Base-by-base conservation (phyloP, 768 basidiomycete genomes). In the Cyathus striatus region DNA sequence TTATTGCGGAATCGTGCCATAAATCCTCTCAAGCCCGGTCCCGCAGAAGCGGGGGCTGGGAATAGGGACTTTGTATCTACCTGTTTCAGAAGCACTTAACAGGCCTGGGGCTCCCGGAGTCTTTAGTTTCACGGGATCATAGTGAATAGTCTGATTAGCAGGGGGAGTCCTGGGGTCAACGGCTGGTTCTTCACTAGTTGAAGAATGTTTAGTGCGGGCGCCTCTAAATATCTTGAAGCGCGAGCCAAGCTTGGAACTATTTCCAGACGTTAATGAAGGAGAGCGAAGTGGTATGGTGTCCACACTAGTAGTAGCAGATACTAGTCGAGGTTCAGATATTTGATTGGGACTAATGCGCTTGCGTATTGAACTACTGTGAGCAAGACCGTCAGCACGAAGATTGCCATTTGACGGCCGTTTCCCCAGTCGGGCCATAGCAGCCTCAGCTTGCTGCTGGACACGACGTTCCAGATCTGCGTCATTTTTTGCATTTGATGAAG, bases 1-100 rank as follows among this genome's bases (percentile, higher is more conserved):
- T 72, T 74, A 48, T 73, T 75, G 24, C 86, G 75, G 58, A 90
- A 86, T 23, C 85, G 79, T 22, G 86, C 78, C 77, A 91, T 89
- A 60, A 91, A 83, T 12, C 87, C 83, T 59, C 79, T 86, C 20
- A 90, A 55, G 17, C 86, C 83, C 24, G 88, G 88, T 16, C 81
- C 72, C 21, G 84, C 76, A 17, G 83, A 79, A 3, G 85, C 76
- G 50, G 84, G 84, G 83, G 46, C 75, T 78, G 2, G 78, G 61
- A 23, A 76, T 59, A 16, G 77, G 62, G 3, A 76, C 69, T 56
- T 79, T 84, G 46, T 75, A 72, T 49, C 78, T 70, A 18, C 62
- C 64, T 14, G 66, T 52, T 38, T 86, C 84, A 3, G 70, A 72
- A 6, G 78, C 68, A 49, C 74, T 76, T 9, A 67, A 52, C 4